These are phyloP conservation scores for Suillus alpinus DNA, from an alignment of 768 basidiomycete species.

Conservation along the genomic window DNA sequence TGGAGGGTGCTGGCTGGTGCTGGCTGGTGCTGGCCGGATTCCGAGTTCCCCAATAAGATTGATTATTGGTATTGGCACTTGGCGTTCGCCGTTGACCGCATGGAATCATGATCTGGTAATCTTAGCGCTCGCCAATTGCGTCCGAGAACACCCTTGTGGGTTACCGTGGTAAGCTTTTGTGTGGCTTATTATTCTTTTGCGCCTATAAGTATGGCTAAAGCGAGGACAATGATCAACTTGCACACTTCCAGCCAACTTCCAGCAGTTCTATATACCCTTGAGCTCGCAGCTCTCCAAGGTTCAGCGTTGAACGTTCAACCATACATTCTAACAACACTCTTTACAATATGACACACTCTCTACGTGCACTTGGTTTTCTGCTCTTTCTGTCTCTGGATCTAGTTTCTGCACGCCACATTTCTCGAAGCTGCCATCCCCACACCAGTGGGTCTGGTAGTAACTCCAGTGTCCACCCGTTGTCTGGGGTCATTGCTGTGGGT, in stretches of 20 bases:
- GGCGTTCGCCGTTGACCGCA: no score
- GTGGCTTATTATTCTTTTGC: not conserved
- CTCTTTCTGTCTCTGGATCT: conserved; percentile 8
- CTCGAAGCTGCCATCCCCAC: conserved; percentile 9
- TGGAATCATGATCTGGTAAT: not conserved
- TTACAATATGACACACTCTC: conserved; percentile 13
- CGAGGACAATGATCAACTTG: not conserved
- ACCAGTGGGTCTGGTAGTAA: not conserved
- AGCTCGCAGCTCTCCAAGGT: not conserved
- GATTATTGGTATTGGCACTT: no score
- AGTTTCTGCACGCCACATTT: conserved; percentile 14
- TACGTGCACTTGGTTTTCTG: conserved; percentile 6
- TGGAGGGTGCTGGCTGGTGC: no score
- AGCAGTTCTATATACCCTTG: not conserved
- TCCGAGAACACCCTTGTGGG: not conserved
- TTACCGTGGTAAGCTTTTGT: not conserved
- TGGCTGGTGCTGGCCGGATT: no score
- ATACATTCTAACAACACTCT: not conserved
- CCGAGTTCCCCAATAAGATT: no score
- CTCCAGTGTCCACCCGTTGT: not conserved
- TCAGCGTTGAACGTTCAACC: not conserved
- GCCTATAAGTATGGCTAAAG: not conserved
- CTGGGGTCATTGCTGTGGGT: not conserved
- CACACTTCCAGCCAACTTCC: not conserved
- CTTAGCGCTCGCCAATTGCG: not conserved